phyloP scores from a whole-genome alignment of 139 green algal species.

The Tetradesmus lagerheimii region DNA sequence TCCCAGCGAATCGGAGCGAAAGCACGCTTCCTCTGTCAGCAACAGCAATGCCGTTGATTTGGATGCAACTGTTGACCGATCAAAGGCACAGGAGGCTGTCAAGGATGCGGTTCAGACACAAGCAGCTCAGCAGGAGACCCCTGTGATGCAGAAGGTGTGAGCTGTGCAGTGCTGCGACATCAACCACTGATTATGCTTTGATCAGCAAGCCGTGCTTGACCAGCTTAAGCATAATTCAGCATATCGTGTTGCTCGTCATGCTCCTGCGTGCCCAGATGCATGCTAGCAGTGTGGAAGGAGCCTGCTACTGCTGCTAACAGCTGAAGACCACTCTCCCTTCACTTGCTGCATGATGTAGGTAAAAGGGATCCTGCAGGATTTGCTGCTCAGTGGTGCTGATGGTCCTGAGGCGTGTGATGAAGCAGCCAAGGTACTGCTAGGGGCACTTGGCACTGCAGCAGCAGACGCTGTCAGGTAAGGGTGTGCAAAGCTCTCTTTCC shows the following conservation, averaged over 20 bases:
- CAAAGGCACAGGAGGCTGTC: background rate
- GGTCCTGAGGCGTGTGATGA: constrained; percentile 18
- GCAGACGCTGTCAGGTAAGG: background rate
- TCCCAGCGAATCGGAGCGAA: background rate
- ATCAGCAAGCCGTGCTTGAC: too few species aligned
- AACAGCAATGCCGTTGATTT: background rate
- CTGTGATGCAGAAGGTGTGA: constrained; percentile 20
- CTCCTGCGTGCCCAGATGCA: too few species aligned
- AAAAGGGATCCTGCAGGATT: constrained; percentile 23
- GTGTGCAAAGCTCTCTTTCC: background rate
- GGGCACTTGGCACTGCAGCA: background rate
- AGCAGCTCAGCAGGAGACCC: background rate
- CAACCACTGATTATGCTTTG: background rate
- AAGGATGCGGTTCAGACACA: background rate
- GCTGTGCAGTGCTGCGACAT: background rate
- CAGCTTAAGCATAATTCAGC: too few species aligned
- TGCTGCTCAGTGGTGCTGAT: constrained; percentile 4
- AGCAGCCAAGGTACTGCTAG: constrained; percentile 4
- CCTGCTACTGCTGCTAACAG: background rate
- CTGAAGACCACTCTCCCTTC: background rate
- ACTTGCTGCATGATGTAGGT: background rate
- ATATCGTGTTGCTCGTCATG: too few species aligned
- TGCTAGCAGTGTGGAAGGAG: too few species aligned
- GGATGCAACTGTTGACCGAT: background rate
- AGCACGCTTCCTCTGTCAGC: background rate